Percentiles rank a stretch among this genome's conserved stretches.
phyloP scores from a whole-genome alignment of 257 asterid genomes.

The Salvia hispanica region DNA sequence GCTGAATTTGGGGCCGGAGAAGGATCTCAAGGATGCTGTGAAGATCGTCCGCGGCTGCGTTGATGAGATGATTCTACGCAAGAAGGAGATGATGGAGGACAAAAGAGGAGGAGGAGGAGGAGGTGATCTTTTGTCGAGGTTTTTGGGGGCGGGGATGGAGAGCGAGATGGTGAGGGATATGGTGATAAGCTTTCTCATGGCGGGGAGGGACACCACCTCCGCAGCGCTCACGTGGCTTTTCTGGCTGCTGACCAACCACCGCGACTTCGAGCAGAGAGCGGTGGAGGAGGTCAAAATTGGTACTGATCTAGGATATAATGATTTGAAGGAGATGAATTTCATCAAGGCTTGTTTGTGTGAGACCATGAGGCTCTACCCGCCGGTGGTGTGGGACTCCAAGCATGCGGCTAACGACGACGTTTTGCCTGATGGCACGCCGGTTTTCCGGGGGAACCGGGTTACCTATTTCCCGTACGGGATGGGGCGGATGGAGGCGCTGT shows the following conservation, averaged over 20 bases:
- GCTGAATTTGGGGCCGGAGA: slow-evolving; percentile 59
- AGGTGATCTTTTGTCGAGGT: slow-evolving; percentile 51
- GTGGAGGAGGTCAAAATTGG: slow-evolving; percentile 35
- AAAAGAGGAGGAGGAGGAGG: slow-evolving; percentile 10
- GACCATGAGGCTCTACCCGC: slow-evolving; percentile 84
- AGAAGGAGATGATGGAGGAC: slow-evolving; percentile 23
- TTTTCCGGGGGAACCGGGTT: slow-evolving; percentile 59
- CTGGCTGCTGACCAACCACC: slow-evolving; percentile 51
- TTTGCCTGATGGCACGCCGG: slow-evolving; percentile 73
- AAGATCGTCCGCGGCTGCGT: slow-evolving; percentile 39
- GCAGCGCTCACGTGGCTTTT: slow-evolving; percentile 66
- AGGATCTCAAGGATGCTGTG: slow-evolving; percentile 46
- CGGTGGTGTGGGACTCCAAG: slow-evolving; percentile 95
- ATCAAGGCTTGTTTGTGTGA: slow-evolving; percentile 68
- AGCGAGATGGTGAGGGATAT: slow-evolving; percentile 50
- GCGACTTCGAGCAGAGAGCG: slow-evolving; percentile 34
- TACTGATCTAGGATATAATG: slow-evolving; percentile 25
- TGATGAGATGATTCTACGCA: slow-evolving; percentile 41
- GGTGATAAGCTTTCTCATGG: slow-evolving; percentile 55
- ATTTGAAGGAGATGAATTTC: slow-evolving; percentile 51
- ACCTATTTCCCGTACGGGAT: slow-evolving; percentile 85
- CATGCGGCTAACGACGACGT: slow-evolving; percentile 64
- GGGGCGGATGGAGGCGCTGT: slow-evolving; percentile 77
- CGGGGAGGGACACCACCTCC: slow-evolving; percentile 71
- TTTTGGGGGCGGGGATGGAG: slow-evolving; percentile 43